Evolutionary conservation across 176 grass and related monocot genomes (phyloP).

Genomic region (Thalia dealbata): DNA sequence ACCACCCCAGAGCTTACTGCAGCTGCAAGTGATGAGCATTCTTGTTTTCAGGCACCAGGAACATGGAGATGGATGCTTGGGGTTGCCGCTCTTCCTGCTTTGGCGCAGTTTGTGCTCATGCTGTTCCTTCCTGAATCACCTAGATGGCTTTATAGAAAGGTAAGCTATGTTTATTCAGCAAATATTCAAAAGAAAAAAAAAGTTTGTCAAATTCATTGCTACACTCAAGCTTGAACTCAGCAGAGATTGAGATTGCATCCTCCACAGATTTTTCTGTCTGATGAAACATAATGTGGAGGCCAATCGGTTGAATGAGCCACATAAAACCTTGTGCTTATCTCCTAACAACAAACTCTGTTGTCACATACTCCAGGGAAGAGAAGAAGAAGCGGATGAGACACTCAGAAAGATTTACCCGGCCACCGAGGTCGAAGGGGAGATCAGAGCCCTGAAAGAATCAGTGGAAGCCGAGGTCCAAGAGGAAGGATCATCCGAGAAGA

Average conservation of each 20-base stretch:
- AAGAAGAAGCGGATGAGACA: slow-evolving; percentile 53
- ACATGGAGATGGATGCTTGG: slow-evolving; percentile 97
- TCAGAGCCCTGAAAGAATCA: slow-evolving; percentile 51
- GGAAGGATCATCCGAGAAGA: slow-evolving; percentile 34
- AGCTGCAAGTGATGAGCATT: neutral
- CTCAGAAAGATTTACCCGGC: slow-evolving; percentile 45
- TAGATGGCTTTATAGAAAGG: slow-evolving; percentile 74
- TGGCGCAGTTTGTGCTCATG: slow-evolving; percentile 65
- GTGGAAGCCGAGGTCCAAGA: slow-evolving; percentile 48
- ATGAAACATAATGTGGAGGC: no score
- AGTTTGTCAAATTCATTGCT: neutral
- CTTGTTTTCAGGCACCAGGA: slow-evolving; percentile 38
- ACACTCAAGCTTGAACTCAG: no score
- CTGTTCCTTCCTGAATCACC: slow-evolving; percentile 64
- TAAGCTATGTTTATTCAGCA: neutral
- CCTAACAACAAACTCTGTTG: no score
- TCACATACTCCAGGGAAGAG: slow-evolving; percentile 26
- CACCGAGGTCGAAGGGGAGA: slow-evolving; percentile 47
- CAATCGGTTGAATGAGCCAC: no score
- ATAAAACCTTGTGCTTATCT: no score
- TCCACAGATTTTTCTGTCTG: no score
- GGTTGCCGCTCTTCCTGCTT: slow-evolving; percentile 55
- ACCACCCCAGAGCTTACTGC: neutral
- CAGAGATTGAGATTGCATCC: no score
- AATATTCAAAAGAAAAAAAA: no score